These are phyloP conservation scores for Emericellopsis atlantica DNA, from an alignment of 2,329 filamentous ascomycete genomes.

Conservation along the genomic window DNA sequence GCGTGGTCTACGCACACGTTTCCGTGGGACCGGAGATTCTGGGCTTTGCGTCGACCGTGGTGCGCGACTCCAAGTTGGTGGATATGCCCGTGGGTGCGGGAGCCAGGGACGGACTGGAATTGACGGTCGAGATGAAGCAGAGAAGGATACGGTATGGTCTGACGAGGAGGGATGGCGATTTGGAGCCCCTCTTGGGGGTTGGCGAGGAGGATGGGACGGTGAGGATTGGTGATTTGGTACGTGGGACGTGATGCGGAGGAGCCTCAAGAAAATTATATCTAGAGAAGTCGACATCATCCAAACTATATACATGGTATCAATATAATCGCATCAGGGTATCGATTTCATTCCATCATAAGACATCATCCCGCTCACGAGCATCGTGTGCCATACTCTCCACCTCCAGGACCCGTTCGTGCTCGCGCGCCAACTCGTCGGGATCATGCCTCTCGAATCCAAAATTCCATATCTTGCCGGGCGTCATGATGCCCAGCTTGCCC, in stretches of 20 bases:
- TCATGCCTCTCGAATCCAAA: conserved; percentile 5
- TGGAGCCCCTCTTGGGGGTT: too few species aligned
- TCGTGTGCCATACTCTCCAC: too few species aligned
- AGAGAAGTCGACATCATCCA: too few species aligned
- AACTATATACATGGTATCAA: too few species aligned
- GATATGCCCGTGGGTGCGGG: neutral
- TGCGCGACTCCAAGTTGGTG: conserved; percentile 7
- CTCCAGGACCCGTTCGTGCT: too few species aligned
- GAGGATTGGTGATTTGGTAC: too few species aligned
- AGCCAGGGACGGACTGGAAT: neutral
- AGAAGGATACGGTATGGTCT: neutral
- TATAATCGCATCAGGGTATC: too few species aligned
- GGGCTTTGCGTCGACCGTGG: conserved; percentile 5
- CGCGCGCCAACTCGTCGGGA: neutral
- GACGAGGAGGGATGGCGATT: neutral
- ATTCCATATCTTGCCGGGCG: conserved; percentile 4
- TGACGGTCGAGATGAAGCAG: neutral
- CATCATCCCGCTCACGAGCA: too few species aligned
- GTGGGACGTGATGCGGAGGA: too few species aligned
- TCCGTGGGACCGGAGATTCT: conserved; percentile 7
- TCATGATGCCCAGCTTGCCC: conserved; percentile 2
- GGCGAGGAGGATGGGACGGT: too few species aligned
- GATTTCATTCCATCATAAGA: too few species aligned
- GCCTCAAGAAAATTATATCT: too few species aligned
- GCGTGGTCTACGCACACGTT: conserved; percentile 6